These are phyloP conservation scores for Kalanchoe fedtschenkoi DNA, from an alignment of 164 flowering plant species.

Conservation along the genomic window DNA sequence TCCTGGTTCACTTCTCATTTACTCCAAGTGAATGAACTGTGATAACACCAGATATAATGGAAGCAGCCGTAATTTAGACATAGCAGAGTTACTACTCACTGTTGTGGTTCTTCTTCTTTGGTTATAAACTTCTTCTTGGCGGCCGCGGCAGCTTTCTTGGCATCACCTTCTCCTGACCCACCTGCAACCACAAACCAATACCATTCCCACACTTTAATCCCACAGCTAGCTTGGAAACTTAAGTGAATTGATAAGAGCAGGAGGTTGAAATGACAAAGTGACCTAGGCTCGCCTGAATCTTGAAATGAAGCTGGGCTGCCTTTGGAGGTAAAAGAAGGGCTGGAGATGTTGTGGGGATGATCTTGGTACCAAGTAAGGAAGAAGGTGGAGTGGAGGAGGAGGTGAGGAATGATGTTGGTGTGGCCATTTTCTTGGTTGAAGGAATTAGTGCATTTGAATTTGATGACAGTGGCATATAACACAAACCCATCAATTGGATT, in stretches of 20 bases:
- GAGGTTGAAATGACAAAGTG: slow-evolving; percentile 5
- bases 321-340: slow-evolving; percentile 13
- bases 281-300: slow-evolving; percentile 45
- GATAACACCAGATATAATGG: too few species aligned
- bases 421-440: neutral
- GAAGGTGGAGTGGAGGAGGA: slow-evolving; percentile 12
- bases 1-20: too few species aligned
- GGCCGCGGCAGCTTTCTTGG: slow-evolving; percentile 31
- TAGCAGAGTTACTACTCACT: slow-evolving; percentile 33
- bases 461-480: neutral
- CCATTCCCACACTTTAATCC: too few species aligned
- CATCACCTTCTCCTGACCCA: slow-evolving; percentile 43
- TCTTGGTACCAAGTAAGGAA: slow-evolving; percentile 5
- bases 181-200: neutral
- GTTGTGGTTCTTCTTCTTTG: slow-evolving; percentile 83
- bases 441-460: neutral
- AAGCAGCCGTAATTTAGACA: too few species aligned
- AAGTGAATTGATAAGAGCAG: too few species aligned
- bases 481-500: neutral
- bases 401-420: neutral
- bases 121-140: slow-evolving; percentile 88
- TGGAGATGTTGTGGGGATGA: neutral
- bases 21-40: too few species aligned
- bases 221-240: too few species aligned
- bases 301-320: slow-evolving; percentile 18